Percentiles rank a stretch among this genome's conserved stretches.
phyloP scores from a whole-genome alignment of 495 filamentous ascomycete genomes.

The Aspergillus olivimuriae region DNA sequence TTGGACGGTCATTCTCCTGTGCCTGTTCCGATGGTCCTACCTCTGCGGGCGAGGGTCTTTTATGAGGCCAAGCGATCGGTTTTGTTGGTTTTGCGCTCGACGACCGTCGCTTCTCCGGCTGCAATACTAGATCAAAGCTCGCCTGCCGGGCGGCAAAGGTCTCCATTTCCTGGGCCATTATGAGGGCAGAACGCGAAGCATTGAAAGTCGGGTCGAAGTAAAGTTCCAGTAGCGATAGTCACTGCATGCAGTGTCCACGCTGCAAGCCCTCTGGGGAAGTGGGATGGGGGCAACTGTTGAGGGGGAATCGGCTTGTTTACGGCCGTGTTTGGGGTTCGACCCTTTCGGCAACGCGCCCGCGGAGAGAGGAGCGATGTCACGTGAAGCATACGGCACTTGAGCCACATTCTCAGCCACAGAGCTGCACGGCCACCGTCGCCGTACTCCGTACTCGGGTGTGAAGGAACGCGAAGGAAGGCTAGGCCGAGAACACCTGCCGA shows the following conservation, averaged over 20 bases:
- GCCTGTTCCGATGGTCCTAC: conserved; percentile 34
- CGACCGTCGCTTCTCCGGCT: conserved; percentile 56
- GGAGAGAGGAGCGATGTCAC: conserved; percentile 12
- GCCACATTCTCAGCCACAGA: neutral
- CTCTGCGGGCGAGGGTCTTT: conserved; percentile 55
- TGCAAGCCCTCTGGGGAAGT: neutral
- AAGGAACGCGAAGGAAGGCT: no score
- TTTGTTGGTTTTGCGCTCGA: conserved; percentile 60
- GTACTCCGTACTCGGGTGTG: no score
- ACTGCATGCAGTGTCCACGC: neutral
- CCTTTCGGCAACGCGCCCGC: conserved; percentile 26
- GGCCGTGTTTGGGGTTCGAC: conserved; percentile 32
- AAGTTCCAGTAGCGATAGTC: neutral
- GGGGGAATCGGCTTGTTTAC: neutral
- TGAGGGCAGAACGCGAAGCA: conserved; percentile 3
- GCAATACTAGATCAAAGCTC: conserved; percentile 61
- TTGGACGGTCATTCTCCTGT: neutral
- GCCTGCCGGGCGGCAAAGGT: conserved; percentile 67
- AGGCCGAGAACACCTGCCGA: conserved; percentile 14
- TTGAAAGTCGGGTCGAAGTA: neutral
- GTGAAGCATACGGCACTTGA: conserved; percentile 6
- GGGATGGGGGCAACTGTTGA: no score
- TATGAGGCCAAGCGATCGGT: conserved; percentile 69
- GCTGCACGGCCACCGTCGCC: neutral
- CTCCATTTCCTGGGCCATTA: conserved; percentile 41